Evolutionary conservation across 2,329 filamentous ascomycete genomes (phyloP).

Genomic region (Monilinia aucupariae): DNA sequence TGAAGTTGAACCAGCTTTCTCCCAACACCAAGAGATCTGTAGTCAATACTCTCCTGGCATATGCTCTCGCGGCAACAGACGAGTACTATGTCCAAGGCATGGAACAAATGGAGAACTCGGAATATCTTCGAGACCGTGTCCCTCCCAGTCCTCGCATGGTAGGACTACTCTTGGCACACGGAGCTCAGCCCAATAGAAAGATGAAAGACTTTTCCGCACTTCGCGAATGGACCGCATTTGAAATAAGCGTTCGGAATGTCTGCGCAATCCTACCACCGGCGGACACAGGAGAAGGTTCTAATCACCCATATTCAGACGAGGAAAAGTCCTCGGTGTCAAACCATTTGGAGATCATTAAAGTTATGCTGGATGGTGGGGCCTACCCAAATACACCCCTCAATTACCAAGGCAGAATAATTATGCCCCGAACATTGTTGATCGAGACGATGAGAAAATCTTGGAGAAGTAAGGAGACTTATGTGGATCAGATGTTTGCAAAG

Average conservation of each 20-base stretch:
- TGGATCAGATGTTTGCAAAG: neutral
- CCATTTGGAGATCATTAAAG: neutral
- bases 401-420: neutral
- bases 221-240: neutral
- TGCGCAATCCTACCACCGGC: neutral
- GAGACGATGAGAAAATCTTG: neutral
- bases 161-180: neutral
- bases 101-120: neutral
- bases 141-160: neutral
- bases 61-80: neutral
- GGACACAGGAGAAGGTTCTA: no score
- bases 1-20: neutral
- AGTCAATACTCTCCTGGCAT: neutral
- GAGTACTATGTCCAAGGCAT: neutral
- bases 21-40: neutral
- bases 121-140: neutral
- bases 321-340: neutral
- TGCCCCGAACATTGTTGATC: neutral
- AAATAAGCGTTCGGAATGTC: neutral
- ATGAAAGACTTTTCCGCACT: neutral
- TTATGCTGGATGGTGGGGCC: neutral
- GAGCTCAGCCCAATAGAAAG: neutral
- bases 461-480: neutral
- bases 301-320: neutral
- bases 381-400: neutral